phyloP scores from a whole-genome alignment of 2,329 filamentous ascomycete species.

The Blumeriella jaapii region DNA sequence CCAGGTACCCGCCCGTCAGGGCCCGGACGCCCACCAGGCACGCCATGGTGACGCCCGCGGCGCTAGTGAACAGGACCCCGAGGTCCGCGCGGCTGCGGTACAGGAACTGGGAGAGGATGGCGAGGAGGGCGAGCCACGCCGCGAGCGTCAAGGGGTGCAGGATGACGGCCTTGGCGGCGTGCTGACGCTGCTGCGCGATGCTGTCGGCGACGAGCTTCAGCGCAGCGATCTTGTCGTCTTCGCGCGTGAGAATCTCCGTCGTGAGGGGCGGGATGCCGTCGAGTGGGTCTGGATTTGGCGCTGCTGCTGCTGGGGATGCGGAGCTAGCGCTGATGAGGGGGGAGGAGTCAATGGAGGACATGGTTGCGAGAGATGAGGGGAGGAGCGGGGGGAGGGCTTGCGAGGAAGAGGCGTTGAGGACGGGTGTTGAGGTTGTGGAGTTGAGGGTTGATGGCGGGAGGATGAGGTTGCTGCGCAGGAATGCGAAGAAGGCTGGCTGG shows the following conservation, averaged over 20 bases:
- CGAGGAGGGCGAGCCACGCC: slow-evolving; percentile 34
- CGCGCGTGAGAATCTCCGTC: slow-evolving; percentile 42
- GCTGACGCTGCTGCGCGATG: slow-evolving; percentile 69
- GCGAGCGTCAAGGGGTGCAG: slow-evolving; percentile 47
- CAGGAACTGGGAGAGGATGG: slow-evolving; percentile 32
- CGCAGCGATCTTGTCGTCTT: slow-evolving; percentile 52
- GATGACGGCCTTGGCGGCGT: slow-evolving; percentile 50
- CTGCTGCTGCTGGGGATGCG: slow-evolving; percentile 16
- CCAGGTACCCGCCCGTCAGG: slow-evolving; percentile 45
- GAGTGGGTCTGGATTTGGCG: slow-evolving; percentile 29
- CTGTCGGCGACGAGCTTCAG: slow-evolving; percentile 69
- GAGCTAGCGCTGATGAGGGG: neutral
- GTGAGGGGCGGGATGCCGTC: slow-evolving; percentile 50
- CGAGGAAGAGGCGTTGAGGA: slow-evolving; percentile 42
- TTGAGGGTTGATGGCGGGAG: slow-evolving; percentile 40
- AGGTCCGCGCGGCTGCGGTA: slow-evolving; percentile 36
- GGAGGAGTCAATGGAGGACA: slow-evolving; percentile 21
- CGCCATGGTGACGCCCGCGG: slow-evolving; percentile 49
- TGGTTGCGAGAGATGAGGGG: slow-evolving; percentile 29
- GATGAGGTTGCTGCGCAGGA: slow-evolving; percentile 68
- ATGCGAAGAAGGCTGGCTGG: slow-evolving; percentile 65
- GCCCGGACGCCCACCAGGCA: slow-evolving; percentile 51
- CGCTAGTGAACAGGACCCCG: slow-evolving; percentile 44
- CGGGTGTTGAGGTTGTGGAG: slow-evolving; percentile 53
- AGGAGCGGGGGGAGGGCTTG: slow-evolving; percentile 29